Conservation (phyloP, 306 rosid species). For the Alnus glutinosa region DNA sequence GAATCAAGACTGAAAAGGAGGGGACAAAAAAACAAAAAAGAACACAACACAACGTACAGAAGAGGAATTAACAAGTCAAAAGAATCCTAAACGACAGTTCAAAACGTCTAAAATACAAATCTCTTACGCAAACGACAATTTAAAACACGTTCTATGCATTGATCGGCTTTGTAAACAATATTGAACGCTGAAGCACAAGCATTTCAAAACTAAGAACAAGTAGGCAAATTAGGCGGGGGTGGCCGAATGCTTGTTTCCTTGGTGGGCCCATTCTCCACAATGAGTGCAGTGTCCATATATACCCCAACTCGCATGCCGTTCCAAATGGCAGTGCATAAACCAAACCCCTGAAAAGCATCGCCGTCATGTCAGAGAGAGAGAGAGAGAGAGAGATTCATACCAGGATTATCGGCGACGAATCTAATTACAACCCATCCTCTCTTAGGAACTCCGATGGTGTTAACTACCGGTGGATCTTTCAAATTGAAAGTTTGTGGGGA, state of each 20-base stretch:
- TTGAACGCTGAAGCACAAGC: no score
- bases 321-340: constrained; percentile 49
- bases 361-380: background rate
- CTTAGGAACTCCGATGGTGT: constrained; percentile 35
- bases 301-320: constrained; percentile 42
- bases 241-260: constrained; percentile 30
- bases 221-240: constrained; percentile 35
- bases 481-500: constrained; percentile 31
- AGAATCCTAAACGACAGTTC: background rate
- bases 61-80: background rate
- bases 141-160: no score
- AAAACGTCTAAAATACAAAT: background rate
- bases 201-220: constrained; percentile 21
- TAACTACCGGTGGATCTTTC: constrained; percentile 29
- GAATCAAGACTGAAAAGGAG: background rate
- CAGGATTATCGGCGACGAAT: constrained; percentile 43
- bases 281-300: constrained; percentile 33
- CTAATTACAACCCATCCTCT: constrained; percentile 47
- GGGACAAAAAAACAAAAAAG: background rate
- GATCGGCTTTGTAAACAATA: no score
- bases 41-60: no score
- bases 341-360: constrained; percentile 36
- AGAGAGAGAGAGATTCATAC: constrained; percentile 3
- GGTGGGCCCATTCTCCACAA: constrained; percentile 36
- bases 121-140: no score